Evolutionary conservation across 2,329 filamentous ascomycete species (phyloP), one percentile per base, ranked within the genome.

Genomic region (Elsinoe necatrix): DNA sequence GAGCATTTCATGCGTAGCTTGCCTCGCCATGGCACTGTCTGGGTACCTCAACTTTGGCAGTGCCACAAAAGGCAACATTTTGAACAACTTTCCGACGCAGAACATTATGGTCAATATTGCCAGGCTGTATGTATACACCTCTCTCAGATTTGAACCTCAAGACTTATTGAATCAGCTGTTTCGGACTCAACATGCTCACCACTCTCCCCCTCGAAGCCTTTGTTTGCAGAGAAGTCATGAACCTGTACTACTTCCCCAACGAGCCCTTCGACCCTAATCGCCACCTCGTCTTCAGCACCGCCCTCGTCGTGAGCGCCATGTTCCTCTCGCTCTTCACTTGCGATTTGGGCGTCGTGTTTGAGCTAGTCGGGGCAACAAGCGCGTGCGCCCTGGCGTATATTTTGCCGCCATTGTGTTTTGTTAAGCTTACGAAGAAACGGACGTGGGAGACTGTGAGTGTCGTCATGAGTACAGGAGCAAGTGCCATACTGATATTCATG

Each of bases 101-200:
- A 97, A 95, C 72, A 79, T 85, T 64, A 86, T 97, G 82, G 90
- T 97, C 68, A 97, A 96, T 72, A 80, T 98, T 58, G 93, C 93
- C 20, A 86, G 93, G 55, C 80, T 98, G 75, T 80, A 70, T 65
- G 75, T 64, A 34, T 16, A n/a, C 27, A 43, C 21, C 31, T 21
- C 12, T 14, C 25, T 34, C 12, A 29, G 34, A 39, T 6, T 29
- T 25, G 16, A 16, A 12, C 16, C 16, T 23, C 43, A 3, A n/a
- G 12, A 34, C 54, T 37, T 18, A 27, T 35, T 25, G 20, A 47
- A 39, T 23, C 37, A 79, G 77, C 52, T 96, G 89, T 73, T 97
- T 98, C 68, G 93, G 93, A 1, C 80, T 98, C 63, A 98, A 98
- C 77, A 98, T 98, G 93, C 83, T 98, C 65, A 96, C 93, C 12